These are phyloP conservation scores for Musa schizocarpa DNA, from an alignment of 176 grass and related monocot genomes.

Conservation along the genomic window DNA sequence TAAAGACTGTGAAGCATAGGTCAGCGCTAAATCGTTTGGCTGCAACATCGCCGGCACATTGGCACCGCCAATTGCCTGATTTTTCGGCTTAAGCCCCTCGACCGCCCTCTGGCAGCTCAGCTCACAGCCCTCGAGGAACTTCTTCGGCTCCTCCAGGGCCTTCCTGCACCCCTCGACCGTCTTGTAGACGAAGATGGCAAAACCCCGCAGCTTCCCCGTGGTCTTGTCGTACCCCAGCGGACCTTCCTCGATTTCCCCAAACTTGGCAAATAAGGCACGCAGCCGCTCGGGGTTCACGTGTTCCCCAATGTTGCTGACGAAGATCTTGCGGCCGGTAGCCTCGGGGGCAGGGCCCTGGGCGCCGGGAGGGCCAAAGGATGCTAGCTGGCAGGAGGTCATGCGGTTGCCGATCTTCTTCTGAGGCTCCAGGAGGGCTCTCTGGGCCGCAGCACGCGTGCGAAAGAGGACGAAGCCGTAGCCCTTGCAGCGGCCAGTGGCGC, in stretches of 20 bases:
- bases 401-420: constrained; percentile 42
- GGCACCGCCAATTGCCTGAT: not conserved
- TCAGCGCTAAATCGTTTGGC: constrained; percentile 11
- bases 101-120: constrained; percentile 42
- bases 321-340: constrained; percentile 28
- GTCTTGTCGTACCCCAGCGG: constrained; percentile 29
- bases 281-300: constrained; percentile 21
- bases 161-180: constrained; percentile 27
- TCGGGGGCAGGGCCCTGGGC: not conserved
- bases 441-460: constrained; percentile 28
- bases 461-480: constrained; percentile 64
- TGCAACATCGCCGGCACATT: constrained; percentile 7
- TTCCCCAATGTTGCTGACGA: constrained; percentile 27
- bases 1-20: constrained; percentile 9
- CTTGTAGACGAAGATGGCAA: constrained; percentile 52
- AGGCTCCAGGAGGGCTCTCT: constrained; percentile 30
- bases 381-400: constrained; percentile 35
- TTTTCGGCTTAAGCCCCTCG: constrained; percentile 28
- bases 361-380: constrained; percentile 31
- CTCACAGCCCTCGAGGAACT: constrained; percentile 46
- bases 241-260: constrained; percentile 42
- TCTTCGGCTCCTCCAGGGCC: constrained; percentile 44
- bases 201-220: constrained; percentile 30
- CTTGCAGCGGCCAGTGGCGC: constrained; percentile 33
- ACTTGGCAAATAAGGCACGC: constrained; percentile 11